Evolutionary conservation across 306 rosid species (phyloP), one percentile per base, ranked within the genome.

Genomic region (Castanea mollissima): DNA sequence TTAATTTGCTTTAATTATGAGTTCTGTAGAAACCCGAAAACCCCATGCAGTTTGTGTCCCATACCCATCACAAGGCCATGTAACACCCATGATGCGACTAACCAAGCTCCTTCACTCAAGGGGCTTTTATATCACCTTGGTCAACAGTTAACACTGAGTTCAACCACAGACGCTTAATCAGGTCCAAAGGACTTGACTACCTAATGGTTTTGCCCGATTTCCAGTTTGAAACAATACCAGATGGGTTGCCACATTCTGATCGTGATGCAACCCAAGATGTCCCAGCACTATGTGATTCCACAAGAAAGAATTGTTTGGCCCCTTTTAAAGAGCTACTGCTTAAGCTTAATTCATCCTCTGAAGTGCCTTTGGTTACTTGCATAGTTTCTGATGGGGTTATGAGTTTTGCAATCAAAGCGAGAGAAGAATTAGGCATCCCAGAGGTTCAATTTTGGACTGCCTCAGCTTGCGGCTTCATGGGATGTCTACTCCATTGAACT

Each of bases 21-120:
- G 75, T 27, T 49, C 71, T n/a, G 51, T 6, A 46, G 57, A 10
- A 65, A 19, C 18, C 3, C 1, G 21, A 32, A 84, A 84, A 29
- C 74, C 85, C 15, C 85, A 84, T 77, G 84, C 78, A 13, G 82
- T 84, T 21, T 80, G 84, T 76, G 72, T 84, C 69, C 81, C 85
- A 11, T 63, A 0, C 35, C 85, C 85, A 20, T 15, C 85, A 29
- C 85, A 82, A 64, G 85, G 85, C 70, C 85, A 82, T 65, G 62
- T 82, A 0, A 77, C 19, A 55, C 81, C 81, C 59, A 34, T 82
- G 85, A 72, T 82, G 78, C 44, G 32, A 15, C 46, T 82, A 41
- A 79, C 81, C 34, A 78, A 46, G 82, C 71, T 71, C 21, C 62
- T 78, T 1, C 76, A 46, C 76, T 78, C 72, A 1, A 77, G 23